Evolutionary conservation across 2,329 filamentous ascomycete species (phyloP).

Genomic region (Ophiostoma piceae): DNA sequence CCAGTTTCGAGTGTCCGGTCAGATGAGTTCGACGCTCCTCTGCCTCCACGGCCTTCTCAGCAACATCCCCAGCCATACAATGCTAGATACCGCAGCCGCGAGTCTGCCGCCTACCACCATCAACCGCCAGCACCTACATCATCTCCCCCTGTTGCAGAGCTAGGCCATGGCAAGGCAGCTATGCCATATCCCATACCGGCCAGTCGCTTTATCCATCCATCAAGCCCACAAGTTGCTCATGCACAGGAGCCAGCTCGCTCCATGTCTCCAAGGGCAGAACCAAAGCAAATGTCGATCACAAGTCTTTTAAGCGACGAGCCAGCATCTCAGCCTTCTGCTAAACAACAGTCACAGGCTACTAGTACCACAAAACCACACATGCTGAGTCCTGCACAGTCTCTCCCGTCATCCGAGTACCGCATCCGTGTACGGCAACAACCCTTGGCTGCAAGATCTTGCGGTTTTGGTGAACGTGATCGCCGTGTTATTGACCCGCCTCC

Average conservation of each 20-base stretch:
- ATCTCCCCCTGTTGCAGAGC: background rate
- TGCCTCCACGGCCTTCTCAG: background rate
- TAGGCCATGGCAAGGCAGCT: background rate
- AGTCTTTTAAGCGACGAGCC: constrained; percentile 32
- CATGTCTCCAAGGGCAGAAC: constrained; percentile 11
- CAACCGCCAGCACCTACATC: background rate
- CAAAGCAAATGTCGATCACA: constrained; percentile 34
- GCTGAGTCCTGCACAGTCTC: constrained; percentile 7
- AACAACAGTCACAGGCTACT: background rate
- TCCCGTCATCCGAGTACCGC: constrained; percentile 34
- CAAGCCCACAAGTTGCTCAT: background rate
- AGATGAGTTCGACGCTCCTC: background rate
- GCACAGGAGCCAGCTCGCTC: background rate
- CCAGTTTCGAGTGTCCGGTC: background rate
- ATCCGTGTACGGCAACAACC: constrained; percentile 71
- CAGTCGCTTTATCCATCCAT: background rate
- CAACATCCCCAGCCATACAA: background rate
- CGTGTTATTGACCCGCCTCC: constrained; percentile 79
- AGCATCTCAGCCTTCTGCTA: background rate
- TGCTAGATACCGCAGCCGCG: background rate
- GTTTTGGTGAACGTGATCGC: constrained; percentile 76
- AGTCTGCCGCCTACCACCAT: background rate
- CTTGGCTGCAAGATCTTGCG: constrained; percentile 70
- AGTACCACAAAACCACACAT: background rate
- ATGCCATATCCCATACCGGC: background rate